A percentile compares a stretch with the other conserved stretches of the same genome.
Evolutionary conservation across 345 rosid species (phyloP).

Genomic region (Turritis glabra): DNA sequence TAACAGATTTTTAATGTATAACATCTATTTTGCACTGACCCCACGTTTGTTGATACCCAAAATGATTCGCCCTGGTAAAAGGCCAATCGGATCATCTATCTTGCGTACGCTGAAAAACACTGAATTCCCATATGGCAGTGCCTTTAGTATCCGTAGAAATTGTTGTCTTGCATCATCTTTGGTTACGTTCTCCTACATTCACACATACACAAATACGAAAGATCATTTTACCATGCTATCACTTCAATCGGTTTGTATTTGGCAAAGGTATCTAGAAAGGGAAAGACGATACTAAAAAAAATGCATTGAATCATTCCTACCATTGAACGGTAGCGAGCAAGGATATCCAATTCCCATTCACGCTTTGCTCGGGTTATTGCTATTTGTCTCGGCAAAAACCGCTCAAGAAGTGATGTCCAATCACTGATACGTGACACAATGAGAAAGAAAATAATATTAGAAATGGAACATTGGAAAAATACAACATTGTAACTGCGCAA

Average conservation of each 20-base stretch:
- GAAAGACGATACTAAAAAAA: neutral
- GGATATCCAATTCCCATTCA: conserved; percentile 96
- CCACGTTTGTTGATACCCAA: conserved; percentile 97
- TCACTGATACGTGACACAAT: conserved; percentile 53
- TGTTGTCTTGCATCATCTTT: conserved; percentile 98
- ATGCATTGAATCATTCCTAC: conserved; percentile 44
- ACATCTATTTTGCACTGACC: conserved; percentile 50
- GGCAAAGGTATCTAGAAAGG: neutral
- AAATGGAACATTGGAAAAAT: neutral
- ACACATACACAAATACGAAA: conserved; percentile 20
- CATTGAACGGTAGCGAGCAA: conserved; percentile 83
- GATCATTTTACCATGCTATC: neutral
- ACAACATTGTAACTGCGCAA: neutral
- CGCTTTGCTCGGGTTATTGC: conserved; percentile 93
- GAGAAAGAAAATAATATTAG: conserved; percentile 10
- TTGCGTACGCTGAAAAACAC: conserved; percentile 91
- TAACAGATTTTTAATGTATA: neutral
- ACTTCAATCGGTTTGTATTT: neutral
- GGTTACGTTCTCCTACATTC: conserved; percentile 73
- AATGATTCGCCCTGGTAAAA: conserved; percentile 87
- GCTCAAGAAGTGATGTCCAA: conserved; percentile 89
- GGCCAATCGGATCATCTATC: conserved; percentile 98
- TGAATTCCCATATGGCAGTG: conserved; percentile 91
- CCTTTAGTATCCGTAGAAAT: conserved; percentile 75
- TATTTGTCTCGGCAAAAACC: conserved; percentile 90